Percentiles rank a stretch among this genome's conserved stretches.
phyloP scores from a whole-genome alignment of 495 filamentous ascomycete species.

The Penicillium coprophilum region DNA sequence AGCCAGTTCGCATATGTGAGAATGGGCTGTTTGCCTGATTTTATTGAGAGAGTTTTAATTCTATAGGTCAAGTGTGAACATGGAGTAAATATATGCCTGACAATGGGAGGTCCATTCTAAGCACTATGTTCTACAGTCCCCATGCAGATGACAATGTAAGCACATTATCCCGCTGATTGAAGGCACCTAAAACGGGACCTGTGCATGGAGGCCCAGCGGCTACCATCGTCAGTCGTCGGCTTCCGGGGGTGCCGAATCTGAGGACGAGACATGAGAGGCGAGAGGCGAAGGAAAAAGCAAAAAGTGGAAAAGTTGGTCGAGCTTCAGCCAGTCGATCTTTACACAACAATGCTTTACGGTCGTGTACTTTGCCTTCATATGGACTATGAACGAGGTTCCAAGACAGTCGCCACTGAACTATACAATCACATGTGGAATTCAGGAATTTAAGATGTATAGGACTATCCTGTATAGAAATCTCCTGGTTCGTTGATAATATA shows the following conservation, averaged over 20 bases:
- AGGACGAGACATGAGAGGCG: not conserved
- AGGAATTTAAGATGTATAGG: not conserved
- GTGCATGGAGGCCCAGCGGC: not conserved
- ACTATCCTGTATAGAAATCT: no score
- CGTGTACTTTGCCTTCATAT: not conserved
- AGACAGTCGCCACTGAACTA: not conserved
- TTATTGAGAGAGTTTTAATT: not conserved
- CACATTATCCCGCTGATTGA: not conserved
- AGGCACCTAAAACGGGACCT: not conserved
- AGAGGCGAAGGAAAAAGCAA: conserved; percentile 4
- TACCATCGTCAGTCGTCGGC: conserved; percentile 8
- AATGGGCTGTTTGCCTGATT: not conserved
- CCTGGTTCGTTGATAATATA: no score
- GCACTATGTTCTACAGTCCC: not conserved
- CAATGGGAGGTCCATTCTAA: not conserved
- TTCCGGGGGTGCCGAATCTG: not conserved
- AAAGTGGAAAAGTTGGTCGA: not conserved
- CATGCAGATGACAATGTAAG: not conserved
- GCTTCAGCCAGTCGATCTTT: not conserved
- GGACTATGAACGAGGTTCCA: not conserved
- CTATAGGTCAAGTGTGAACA: not conserved
- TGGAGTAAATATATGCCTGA: not conserved
- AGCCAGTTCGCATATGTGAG: not conserved
- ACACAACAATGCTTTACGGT: not conserved
- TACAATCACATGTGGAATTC: not conserved